phyloP scores from a whole-genome alignment of 345 rosid species.

The Salix caprea region DNA sequence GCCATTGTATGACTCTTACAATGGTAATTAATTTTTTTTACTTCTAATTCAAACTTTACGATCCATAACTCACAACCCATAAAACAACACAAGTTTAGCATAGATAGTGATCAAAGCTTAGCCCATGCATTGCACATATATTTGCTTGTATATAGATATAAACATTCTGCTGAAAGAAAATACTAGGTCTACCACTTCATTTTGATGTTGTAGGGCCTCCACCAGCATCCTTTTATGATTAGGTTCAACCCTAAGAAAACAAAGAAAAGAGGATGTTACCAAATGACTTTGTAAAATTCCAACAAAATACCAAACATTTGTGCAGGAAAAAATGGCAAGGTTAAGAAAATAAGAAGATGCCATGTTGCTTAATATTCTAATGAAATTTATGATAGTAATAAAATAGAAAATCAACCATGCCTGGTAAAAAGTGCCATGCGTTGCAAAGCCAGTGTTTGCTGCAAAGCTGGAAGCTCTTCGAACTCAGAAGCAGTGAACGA shows the following conservation, averaged over 20 bases:
- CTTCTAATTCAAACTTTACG: background rate
- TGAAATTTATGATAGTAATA: background rate
- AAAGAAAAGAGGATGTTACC: constrained; percentile 1
- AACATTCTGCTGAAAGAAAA: background rate
- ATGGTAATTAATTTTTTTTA: background rate
- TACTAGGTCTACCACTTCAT: constrained; percentile 76
- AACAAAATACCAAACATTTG: constrained; percentile 3
- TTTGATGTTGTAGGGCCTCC: constrained; percentile 92
- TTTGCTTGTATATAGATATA: background rate
- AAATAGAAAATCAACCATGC: constrained; percentile 27
- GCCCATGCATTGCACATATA: background rate
- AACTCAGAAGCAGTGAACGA: constrained; percentile 97
- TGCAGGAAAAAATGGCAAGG: background rate
- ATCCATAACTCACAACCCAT: background rate
- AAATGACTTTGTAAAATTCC: background rate
- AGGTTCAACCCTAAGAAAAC: constrained; percentile 80
- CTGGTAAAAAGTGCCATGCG: constrained; percentile 91
- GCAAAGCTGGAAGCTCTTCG: constrained; percentile 88
- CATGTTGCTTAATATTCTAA: background rate
- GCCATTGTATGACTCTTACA: background rate
- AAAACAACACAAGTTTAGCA: background rate
- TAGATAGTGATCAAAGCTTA: background rate
- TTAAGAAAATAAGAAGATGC: background rate
- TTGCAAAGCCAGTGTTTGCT: constrained; percentile 77
- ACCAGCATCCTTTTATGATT: constrained; percentile 97